Base-by-base conservation (phyloP, 75 land plant species). In the Cupressus sempervirens region DNA sequence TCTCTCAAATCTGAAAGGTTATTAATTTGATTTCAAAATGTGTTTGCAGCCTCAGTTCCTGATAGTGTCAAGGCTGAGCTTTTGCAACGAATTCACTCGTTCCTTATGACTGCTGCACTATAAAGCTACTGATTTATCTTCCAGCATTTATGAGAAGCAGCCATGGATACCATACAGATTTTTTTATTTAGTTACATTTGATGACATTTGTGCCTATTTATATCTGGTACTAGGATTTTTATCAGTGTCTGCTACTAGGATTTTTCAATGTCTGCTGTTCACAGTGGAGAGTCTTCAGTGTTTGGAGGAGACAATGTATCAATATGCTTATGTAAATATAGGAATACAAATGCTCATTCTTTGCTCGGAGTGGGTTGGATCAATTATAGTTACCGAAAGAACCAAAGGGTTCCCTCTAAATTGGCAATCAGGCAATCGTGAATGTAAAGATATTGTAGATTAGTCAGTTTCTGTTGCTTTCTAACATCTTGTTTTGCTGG, bases 61-160 rank as follows among this genome's bases (percentile, higher is more conserved):
- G 98, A 96, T 88, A 86, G 92, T 40, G 95, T 96, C 46, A 96
- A 96, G 86, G 97, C 98, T 45, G 98, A 96, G 84, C 85, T 96
- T 72, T 84, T 96, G 91, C 98, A 96, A 84, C 89, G 94, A 14
- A 96, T 96, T 54, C 87, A 93, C 41, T 58, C 91, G 3, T 95
- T 95, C 73, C 94, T 95, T n/a, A 79, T 88, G 85, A 83, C 92
- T 67, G 89, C 89, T 58, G 79, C 91, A 23, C 85, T 88, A 14
- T 90, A 83, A 86, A 79, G 35, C 74, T 72, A 23, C 35, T 23
- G 14, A 15, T 52, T 40, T 20, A 79, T 9, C 48, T 48, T 79
- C 5, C 45, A 79, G 29, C n/a, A 40, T 79, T 20, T 43, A 79
- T 34, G 10, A 43, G 16, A 79, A 40, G 23, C 41, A 79, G 18